These are phyloP conservation scores for Emergomyces pasteurianus DNA, from an alignment of 2,329 filamentous ascomycete species.

Conservation along the genomic window DNA sequence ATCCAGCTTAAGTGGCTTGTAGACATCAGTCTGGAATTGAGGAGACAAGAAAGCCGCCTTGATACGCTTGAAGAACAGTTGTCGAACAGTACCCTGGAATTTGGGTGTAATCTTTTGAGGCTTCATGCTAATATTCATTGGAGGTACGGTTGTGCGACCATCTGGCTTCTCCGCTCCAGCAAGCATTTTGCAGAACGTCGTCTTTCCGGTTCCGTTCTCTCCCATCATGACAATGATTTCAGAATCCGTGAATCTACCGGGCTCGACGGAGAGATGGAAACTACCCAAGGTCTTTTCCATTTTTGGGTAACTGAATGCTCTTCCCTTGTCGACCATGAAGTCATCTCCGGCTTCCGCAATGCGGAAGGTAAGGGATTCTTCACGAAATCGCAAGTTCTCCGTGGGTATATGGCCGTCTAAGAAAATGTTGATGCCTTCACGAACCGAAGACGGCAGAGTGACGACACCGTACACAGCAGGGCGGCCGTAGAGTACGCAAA, in stretches of 20 bases:
- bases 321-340: constrained; percentile 69
- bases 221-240: constrained; percentile 99
- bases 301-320: constrained; percentile 72
- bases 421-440: constrained; percentile 99
- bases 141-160: constrained; percentile 61
- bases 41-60: constrained; percentile 91
- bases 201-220: constrained; percentile 98
- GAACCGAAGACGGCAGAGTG: constrained; percentile 85
- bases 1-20: constrained; percentile 97
- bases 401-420: constrained; percentile 95
- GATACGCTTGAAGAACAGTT: constrained; percentile 99
- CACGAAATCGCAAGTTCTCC: constrained; percentile 95
- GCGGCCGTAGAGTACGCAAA: constrained; percentile 92
- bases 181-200: constrained; percentile 93
- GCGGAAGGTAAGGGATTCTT: constrained; percentile 92
- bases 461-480: constrained; percentile 97
- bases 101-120: constrained; percentile 99
- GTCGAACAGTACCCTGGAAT: constrained; percentile 90
- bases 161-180: constrained; percentile 91
- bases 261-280: constrained; percentile 73
- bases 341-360: constrained; percentile 84
- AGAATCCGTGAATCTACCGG: constrained; percentile 87
- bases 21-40: constrained; percentile 98
- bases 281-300: constrained; percentile 89
- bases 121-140: constrained; percentile 99